These are phyloP conservation scores for Atractiella rhizophila DNA, from an alignment of 768 basidiomycete genomes.

Conservation along the genomic window DNA sequence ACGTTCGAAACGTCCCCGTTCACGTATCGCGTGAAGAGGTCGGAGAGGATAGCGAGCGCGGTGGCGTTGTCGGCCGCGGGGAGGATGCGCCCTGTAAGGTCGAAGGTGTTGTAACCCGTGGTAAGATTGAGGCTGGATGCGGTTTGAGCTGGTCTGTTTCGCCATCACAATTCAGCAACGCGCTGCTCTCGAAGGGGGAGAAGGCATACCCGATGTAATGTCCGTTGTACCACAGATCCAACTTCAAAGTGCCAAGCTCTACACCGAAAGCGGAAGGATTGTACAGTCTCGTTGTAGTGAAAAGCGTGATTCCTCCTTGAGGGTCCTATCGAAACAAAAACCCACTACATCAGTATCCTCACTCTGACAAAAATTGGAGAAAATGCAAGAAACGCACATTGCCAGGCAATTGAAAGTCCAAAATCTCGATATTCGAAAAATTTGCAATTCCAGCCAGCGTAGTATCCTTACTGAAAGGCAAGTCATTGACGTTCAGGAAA, in stretches of 20 bases:
- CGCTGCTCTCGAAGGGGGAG: not conserved
- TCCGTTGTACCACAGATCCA: constrained; percentile 35
- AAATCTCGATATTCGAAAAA: constrained; percentile 33
- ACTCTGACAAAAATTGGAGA: not conserved
- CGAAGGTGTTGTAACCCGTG: constrained; percentile 32
- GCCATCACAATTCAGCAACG: not conserved
- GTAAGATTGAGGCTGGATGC: not conserved
- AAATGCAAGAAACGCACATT: not conserved
- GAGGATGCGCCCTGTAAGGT: constrained; percentile 33
- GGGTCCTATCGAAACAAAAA: constrained; percentile 35
- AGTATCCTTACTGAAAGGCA: constrained; percentile 26
- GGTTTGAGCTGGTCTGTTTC: constrained; percentile 1
- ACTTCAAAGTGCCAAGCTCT: constrained; percentile 39
- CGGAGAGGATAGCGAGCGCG: constrained; percentile 30
- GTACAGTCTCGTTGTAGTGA: constrained; percentile 31
- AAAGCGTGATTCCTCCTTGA: constrained; percentile 40
- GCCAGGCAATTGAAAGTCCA: constrained; percentile 31
- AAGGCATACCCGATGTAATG: constrained; percentile 5
- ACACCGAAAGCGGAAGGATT: constrained; percentile 47
- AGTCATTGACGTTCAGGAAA: constrained; percentile 35
- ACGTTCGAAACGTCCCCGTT: constrained; percentile 38
- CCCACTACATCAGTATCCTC: not conserved
- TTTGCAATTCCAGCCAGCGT: constrained; percentile 31
- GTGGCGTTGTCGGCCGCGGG: constrained; percentile 27
- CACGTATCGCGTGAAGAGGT: constrained; percentile 45